Base-by-base conservation (phyloP, 768 basidiomycete genomes). In the Russula sp. region DNA sequence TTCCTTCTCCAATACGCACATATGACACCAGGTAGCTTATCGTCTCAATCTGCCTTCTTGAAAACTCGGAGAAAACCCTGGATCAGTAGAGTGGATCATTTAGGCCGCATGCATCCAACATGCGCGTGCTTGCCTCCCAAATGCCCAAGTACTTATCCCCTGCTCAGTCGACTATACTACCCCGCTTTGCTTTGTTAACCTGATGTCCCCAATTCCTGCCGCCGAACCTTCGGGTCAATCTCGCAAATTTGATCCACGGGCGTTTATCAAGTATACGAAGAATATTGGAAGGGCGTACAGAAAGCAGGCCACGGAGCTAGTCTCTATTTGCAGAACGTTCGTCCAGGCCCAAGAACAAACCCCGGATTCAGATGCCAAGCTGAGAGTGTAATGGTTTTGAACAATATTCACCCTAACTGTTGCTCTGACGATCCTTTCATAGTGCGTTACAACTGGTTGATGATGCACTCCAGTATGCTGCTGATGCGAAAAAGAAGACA, bases 211-310 rank as follows among this genome's bases (percentile, higher is more conserved):
- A 25, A 6, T 8, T 43, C 11, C 8, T 5, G 2, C 29, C 13
- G 9, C 3, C 38, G 7, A 18, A 20, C 2, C 4, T n/a, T 18
- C 14, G 18, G 9, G 13, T 32, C 32, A n/a, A 36, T 10, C 34
- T 18, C 32, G 3, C 35, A 13, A 13, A 5, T 42, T 54, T 32
- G 56, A 16, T 13, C 34, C 5, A 34, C 38, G 34, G 34, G 38
- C 13, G 48, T 70, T 63, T 35, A 22, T 53, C 1, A 60, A 49
- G 52, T 43, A 55, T 10, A 48, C 25, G 39, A 61, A 35, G 53
- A 61, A 56, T 16, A 22, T 61, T 42, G 60, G 60, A n/a, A 43
- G 55, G 34, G 55, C 42, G 9, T 56, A 61, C 34, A n/a, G 41
- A 49, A 56, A 49, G 22, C 54, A 43, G n/a, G 54, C 60, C 2